A percentile compares a stretch with the other conserved stretches of the same genome.
These are phyloP conservation scores for Crithidia sp. DNA, from an alignment of 208 protist species.

Conservation along the genomic window DNA sequence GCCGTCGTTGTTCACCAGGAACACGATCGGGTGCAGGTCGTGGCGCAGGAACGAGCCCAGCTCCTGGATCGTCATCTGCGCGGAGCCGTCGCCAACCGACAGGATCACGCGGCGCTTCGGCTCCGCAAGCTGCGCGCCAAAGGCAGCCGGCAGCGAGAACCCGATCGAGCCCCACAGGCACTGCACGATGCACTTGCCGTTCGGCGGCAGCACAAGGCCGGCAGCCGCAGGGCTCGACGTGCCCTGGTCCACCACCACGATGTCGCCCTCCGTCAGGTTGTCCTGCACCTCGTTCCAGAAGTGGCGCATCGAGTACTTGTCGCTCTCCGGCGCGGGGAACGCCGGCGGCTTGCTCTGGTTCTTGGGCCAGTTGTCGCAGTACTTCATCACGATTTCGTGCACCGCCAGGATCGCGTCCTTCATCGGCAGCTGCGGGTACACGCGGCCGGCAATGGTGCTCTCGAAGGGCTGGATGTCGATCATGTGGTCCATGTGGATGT, in stretches of 20 bases:
- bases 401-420: constrained; percentile 31
- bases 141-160: constrained; percentile 46
- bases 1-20: constrained; percentile 62
- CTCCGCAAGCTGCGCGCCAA: constrained; percentile 47
- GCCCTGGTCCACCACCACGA: constrained; percentile 52
- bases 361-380: constrained; percentile 24
- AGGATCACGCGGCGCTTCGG: constrained; percentile 47
- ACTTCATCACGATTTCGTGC: constrained; percentile 27
- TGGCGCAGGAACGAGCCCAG: constrained; percentile 45
- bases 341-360: constrained; percentile 18
- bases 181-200: constrained; percentile 29
- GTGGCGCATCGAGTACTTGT: constrained; percentile 35
- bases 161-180: constrained; percentile 54
- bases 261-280: constrained; percentile 38
- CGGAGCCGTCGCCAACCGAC: constrained; percentile 39
- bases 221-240: constrained; percentile 38
- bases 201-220: constrained; percentile 37
- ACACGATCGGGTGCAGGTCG: constrained; percentile 37
- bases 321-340: constrained; percentile 30
- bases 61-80: constrained; percentile 56
- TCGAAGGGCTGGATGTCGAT: constrained; percentile 46
- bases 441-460: constrained; percentile 5
- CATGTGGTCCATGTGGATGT: constrained; percentile 8
- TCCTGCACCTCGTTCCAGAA: constrained; percentile 50
- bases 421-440: constrained; percentile 35